Evolutionary conservation across 441 rosid species (phyloP).

Genomic region (Raphanus hybrid): DNA sequence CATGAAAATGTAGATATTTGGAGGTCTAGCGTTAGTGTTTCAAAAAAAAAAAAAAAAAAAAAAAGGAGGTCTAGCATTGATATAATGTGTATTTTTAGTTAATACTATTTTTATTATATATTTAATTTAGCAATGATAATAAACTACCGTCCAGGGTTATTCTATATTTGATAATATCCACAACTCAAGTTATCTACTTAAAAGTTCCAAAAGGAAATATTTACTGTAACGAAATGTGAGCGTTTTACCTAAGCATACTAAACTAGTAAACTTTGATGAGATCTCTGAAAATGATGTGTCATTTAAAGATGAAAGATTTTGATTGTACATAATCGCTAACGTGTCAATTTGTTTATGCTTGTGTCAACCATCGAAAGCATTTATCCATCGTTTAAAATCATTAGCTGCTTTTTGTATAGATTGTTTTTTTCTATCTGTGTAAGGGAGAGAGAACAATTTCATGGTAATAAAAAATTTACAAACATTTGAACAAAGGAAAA

Average conservation of each 20-base stretch:
- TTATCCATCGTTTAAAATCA: neutral
- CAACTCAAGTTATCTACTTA: neutral
- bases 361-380: neutral
- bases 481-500: no score
- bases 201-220: no score
- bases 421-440: neutral
- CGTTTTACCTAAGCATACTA: conserved; percentile 2
- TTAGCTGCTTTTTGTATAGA: neutral
- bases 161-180: neutral
- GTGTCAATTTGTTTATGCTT: neutral
- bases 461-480: neutral
- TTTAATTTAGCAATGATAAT: neutral
- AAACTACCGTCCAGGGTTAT: neutral
- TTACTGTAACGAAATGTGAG: neutral
- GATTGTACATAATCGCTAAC: neutral
- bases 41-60: no score
- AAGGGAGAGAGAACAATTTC: neutral
- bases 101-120: neutral
- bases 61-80: neutral
- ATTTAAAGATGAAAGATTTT: neutral
- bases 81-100: neutral
- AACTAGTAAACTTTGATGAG: conserved; percentile 2
- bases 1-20: neutral
- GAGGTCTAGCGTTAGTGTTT: neutral
- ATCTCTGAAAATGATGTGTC: conserved; percentile 1